Evolutionary conservation across 257 asterid genomes (phyloP), one percentile per base, ranked within the genome.

Genomic region (Plectranthus barbatus): DNA sequence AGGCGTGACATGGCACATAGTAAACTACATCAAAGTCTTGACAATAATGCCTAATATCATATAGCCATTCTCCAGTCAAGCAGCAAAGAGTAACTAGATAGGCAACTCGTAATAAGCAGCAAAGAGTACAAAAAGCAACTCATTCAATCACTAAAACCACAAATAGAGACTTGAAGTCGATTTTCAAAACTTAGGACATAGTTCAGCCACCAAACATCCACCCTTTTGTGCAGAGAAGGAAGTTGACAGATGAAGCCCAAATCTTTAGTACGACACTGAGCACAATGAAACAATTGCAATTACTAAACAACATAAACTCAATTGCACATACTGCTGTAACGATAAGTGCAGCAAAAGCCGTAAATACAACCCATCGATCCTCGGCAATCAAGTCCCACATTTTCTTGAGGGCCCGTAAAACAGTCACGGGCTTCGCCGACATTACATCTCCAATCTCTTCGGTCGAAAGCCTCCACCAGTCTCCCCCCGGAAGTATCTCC

Each of bases 341-440:
- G 73, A 82, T 62, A 51, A 92, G 89, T 8, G 99, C 79, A 66
- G 75, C 62, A 77, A 92, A 89, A 34, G 96, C 97, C 56, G 86
- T 62, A 48, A 82, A 85, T 33, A 92, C 45, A 54, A 92, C 86
- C 87, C 90, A 87, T 64, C 97, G 81, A 81, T 92, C 99, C 69
- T 89, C 74, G 31, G 89, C 73, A 19, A 92, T 74, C 75, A 92
- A 70, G 34, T 82, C 95, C 99, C 99, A 86, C 94, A 92, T 90
- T 81, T 81, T 79, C 20, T 33, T 66, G 17, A 92, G 86, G 29
- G 97, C 99, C 69, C 84, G 77, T 0, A 78, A 34, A 34, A 92
- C 95, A 53, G 97, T 92, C n/a, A 87, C 95, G 37, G 99, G 97
- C 76, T 86, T 84, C 15, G 99, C 88, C 11, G 74, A 59, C 53